A percentile compares a stretch with the other conserved stretches of the same genome.
Conservation (phyloP, 2,329 filamentous ascomycete genomes). For the Penicillium sp. region DNA sequence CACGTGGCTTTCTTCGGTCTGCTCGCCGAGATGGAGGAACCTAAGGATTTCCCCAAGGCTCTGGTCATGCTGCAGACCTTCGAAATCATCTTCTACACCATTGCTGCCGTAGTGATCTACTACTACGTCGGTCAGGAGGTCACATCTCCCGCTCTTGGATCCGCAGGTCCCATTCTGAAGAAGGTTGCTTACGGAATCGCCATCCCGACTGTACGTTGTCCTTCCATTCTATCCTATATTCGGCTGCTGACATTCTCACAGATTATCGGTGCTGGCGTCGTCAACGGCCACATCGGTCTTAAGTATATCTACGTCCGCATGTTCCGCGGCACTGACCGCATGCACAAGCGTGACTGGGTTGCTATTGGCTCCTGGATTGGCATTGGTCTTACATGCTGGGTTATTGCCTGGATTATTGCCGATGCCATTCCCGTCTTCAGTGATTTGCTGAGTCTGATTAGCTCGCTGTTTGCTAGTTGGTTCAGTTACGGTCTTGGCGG, state of each 20-base stretch:
- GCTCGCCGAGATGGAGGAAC: slow-evolving; percentile 62
- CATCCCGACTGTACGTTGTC: slow-evolving; percentile 53
- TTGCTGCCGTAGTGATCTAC: slow-evolving; percentile 68
- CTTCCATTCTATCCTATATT: neutral
- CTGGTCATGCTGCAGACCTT: slow-evolving; percentile 59
- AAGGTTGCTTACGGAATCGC: slow-evolving; percentile 68
- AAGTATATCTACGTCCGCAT: slow-evolving; percentile 65
- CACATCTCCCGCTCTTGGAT: slow-evolving; percentile 63
- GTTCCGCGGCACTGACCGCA: slow-evolving; percentile 57
- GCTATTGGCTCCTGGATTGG: slow-evolving; percentile 59
- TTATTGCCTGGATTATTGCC: slow-evolving; percentile 64
- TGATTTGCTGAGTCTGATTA: slow-evolving; percentile 61
- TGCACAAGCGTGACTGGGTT: slow-evolving; percentile 48
- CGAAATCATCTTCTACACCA: slow-evolving; percentile 61
- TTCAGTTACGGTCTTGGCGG: slow-evolving; percentile 40
- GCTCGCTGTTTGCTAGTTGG: slow-evolving; percentile 15
- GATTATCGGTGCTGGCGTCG: slow-evolving; percentile 67
- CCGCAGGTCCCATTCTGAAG: slow-evolving; percentile 54
- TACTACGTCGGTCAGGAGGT: slow-evolving; percentile 62
- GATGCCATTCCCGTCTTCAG: slow-evolving; percentile 68
- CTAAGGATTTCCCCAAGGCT: slow-evolving; percentile 60
- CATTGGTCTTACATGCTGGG: slow-evolving; percentile 56
- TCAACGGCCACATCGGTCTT: slow-evolving; percentile 64
- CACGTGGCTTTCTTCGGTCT: slow-evolving; percentile 69
- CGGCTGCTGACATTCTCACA: slow-evolving; percentile 8